Evolutionary conservation across 805 yeast species (phyloP).

Genomic region (Teunomyces gatunensis): DNA sequence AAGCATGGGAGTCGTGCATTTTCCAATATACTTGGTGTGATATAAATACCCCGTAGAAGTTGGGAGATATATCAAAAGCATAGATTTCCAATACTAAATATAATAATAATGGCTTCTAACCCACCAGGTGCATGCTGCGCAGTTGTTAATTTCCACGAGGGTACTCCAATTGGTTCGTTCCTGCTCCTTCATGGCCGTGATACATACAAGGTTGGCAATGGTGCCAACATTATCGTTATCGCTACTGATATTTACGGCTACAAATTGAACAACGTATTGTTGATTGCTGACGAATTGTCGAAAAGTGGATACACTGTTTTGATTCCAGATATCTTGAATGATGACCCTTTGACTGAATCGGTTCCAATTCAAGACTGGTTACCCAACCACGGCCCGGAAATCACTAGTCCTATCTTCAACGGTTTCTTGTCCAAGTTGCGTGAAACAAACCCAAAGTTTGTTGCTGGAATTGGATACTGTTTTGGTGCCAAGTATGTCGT

Average conservation of each 20-base stretch:
- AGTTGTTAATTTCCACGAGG: conserved; percentile 25
- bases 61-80: background rate
- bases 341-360: conserved; percentile 16
- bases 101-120: conserved; percentile 12
- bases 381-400: conserved; percentile 9
- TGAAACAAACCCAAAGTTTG: conserved; percentile 5
- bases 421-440: conserved; percentile 8
- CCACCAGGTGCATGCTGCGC: conserved; percentile 21
- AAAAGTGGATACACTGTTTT: conserved; percentile 15
- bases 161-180: conserved; percentile 22
- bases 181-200: conserved; percentile 22
- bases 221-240: conserved; percentile 20
- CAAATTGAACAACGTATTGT: conserved; percentile 23
- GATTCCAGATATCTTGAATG: conserved; percentile 29
- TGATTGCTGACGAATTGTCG: conserved; percentile 27
- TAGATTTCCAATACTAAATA: background rate
- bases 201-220: conserved; percentile 26
- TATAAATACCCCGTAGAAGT: no score
- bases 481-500: conserved; percentile 26
- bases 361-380: conserved; percentile 6
- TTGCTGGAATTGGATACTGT: conserved; percentile 20
- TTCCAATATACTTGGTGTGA: no score
- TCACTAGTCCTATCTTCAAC: conserved; percentile 11
- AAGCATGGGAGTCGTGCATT: no score
- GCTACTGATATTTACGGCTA: conserved; percentile 29